Evolutionary conservation across 2,329 filamentous ascomycete species (phyloP), one percentile per base, ranked within the genome.

Genomic region (Madurella mycetomatis): DNA sequence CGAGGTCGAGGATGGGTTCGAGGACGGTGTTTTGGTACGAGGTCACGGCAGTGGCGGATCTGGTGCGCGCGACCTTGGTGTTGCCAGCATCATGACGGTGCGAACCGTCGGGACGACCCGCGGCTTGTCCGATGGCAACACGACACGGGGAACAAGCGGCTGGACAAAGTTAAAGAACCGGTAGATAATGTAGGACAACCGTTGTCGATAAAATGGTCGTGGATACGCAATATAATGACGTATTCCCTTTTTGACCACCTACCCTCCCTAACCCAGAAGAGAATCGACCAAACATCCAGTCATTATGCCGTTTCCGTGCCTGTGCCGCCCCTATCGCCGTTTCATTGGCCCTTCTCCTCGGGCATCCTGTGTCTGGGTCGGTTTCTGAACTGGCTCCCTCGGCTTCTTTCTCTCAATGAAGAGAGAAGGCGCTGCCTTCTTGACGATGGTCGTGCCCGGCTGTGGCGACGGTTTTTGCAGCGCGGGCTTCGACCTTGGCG

Each of bases 1-100:
- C 54, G 80, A 85, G 55, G 78, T 87, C n/a, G 80, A 82, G 40
- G 79, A 82, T 40, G 73, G 69, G 12, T 69, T 72, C 48, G 71
- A 72, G 17, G 71, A 73, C 25, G 60, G 56, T n/a, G 51, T 60
- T 19, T 31, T 58, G 47, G 56, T 60, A 11, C 55, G 54, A 46
- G 57, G 53, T 37, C 53, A 43, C 42, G 53, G 48, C 15, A 42
- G 13, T 41, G 47, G 54, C 39, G 47, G 44, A 39, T 44, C 49
- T 42, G 39, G 42, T 47, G 51, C 45, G 18, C 47, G 52, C 2
- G 39, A 54, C 43, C 42, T 53, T 18, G 51, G 47, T 19, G 51
- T 46, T 49, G 49, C 53, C 47, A 56, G 57, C 51, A 19, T 57
- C 11, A 53, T 57, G 57, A 47, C 55, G 49, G 52, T 57, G 52